Percentiles rank a stretch among this genome's conserved stretches.
Conservation (phyloP, 257 asterid genomes). For the Gynochthodes officinalis region DNA sequence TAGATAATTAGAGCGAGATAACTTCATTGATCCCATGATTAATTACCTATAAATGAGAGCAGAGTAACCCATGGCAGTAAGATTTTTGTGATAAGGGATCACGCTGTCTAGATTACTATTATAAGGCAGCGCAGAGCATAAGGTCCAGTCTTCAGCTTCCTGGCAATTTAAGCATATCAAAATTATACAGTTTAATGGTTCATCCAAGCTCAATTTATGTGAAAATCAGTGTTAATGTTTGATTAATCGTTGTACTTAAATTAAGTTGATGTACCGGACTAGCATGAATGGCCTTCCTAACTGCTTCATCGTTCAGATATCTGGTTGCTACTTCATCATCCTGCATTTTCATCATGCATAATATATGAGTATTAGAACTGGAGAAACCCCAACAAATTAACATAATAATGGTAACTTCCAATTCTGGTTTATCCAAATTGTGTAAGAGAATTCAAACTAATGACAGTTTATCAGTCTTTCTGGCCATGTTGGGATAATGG, state of each 20-base stretch:
- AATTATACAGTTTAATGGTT: no score
- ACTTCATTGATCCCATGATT: no score
- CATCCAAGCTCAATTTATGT: no score
- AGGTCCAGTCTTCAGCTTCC: constrained; percentile 46
- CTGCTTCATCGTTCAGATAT: constrained; percentile 48
- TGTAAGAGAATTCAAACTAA: no score
- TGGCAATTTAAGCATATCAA: constrained; percentile 12
- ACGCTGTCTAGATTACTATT: constrained; percentile 50
- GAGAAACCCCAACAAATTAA: no score
- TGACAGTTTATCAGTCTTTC: no score
- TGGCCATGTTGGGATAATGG: no score
- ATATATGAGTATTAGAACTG: no score
- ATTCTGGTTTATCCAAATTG: no score
- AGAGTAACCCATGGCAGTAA: constrained; percentile 41
- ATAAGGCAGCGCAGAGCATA: constrained; percentile 29
- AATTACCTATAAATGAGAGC: constrained; percentile 53
- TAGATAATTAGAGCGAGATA: no score
- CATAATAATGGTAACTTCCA: no score
- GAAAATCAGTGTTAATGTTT: no score
- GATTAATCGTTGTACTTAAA: neutral
- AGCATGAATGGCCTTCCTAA: constrained; percentile 51
- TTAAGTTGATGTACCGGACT: constrained; percentile 41
- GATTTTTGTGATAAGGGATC: constrained; percentile 49
- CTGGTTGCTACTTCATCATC: constrained; percentile 41
- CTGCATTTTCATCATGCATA: constrained; percentile 26